Evolutionary conservation across 2,329 filamentous ascomycete species (phyloP).

Genomic region (Aspergillus persii): DNA sequence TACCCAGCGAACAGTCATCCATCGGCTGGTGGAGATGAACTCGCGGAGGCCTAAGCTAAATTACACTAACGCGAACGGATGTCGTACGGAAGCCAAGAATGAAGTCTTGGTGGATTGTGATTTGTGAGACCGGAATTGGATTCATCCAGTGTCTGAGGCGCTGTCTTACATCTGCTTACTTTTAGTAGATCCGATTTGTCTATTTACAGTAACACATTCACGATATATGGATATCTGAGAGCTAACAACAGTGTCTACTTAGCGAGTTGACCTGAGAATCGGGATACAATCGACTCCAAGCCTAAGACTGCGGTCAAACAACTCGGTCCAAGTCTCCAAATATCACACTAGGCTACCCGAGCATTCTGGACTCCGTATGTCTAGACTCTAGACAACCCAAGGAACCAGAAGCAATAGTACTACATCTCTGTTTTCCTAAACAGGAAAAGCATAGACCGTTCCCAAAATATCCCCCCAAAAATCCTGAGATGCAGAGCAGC

Average conservation of each 20-base stretch:
- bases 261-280: not conserved
- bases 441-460: not conserved
- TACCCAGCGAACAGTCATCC: constrained; percentile 2
- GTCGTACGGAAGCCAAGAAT: constrained; percentile 1
- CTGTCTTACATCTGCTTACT: not conserved
- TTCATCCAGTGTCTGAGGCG: not conserved
- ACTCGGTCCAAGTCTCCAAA: not conserved
- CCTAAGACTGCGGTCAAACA: constrained; percentile 1
- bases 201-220: not conserved
- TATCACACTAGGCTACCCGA: not conserved
- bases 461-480: not conserved
- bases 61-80: not conserved
- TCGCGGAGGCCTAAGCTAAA: not conserved
- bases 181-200: not conserved
- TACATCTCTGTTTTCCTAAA: not conserved
- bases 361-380: not conserved
- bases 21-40: not conserved
- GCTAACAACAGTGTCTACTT: not conserved
- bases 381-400: not conserved
- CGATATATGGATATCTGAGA: not conserved
- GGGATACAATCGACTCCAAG: not conserved
- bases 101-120: not conserved
- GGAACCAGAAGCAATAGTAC: not conserved
- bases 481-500: not conserved
- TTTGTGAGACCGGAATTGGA: not conserved